A percentile compares a stretch with the other conserved stretches of the same genome.
Conservation (phyloP, 148 eudicot species). For the Linanthus parryae region DNA sequence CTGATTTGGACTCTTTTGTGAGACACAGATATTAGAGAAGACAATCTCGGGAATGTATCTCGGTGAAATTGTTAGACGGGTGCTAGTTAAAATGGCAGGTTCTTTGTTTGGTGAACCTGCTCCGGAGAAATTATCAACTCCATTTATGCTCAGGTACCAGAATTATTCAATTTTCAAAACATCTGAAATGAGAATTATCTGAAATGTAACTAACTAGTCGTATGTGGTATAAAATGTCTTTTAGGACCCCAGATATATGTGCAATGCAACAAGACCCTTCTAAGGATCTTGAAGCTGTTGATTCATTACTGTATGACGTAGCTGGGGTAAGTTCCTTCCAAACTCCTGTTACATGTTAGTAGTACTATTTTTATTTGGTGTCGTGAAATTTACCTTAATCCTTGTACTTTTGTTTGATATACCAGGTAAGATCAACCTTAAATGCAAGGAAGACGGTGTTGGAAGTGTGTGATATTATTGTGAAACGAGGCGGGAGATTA, state of each 20-base stretch:
- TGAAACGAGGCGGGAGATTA: constrained; percentile 60
- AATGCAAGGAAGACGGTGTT: constrained; percentile 37
- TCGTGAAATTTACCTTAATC: no score
- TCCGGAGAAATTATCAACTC: constrained; percentile 43
- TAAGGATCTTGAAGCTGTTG: constrained; percentile 42
- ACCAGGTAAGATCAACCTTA: constrained; percentile 43
- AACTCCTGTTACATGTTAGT: neutral
- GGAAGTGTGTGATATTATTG: constrained; percentile 64
- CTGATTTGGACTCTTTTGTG: no score
- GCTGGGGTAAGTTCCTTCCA: constrained; percentile 40
- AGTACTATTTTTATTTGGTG: no score
- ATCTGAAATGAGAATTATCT: no score
- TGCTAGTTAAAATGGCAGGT: constrained; percentile 51
- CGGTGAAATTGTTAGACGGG: constrained; percentile 72
- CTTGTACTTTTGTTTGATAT: no score
- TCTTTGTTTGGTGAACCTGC: constrained; percentile 50
- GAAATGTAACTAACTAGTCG: no score
- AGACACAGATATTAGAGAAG: constrained; percentile 73
- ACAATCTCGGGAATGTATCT: constrained; percentile 82
- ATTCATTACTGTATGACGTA: constrained; percentile 39
- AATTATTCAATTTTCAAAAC: no score
- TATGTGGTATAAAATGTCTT: no score
- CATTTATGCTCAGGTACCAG: constrained; percentile 50
- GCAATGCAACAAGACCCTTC: constrained; percentile 69
- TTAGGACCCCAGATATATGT: constrained; percentile 61